Percentiles rank a stretch among this genome's conserved stretches.
These are phyloP conservation scores for Pseudogymnoascus sp. DNA, from an alignment of 2,329 filamentous ascomycete genomes.

Conservation along the genomic window DNA sequence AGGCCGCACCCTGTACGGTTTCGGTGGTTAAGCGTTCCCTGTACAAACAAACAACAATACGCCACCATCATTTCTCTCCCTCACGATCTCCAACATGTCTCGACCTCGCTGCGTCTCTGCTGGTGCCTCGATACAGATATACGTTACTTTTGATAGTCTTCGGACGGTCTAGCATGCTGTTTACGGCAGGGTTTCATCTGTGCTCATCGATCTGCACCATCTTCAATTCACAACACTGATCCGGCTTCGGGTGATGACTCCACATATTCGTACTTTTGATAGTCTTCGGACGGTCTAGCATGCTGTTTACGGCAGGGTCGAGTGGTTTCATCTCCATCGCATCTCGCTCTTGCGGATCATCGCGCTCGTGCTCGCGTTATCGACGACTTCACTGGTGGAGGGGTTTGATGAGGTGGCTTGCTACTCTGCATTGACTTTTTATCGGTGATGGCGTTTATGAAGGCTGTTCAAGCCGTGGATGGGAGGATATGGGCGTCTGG, in stretches of 20 bases:
- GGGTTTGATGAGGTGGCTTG: not conserved
- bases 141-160: conserved; percentile 29
- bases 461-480: conserved; percentile 7
- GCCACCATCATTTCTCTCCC: conserved; percentile 16
- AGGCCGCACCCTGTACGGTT: conserved; percentile 61
- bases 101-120: not conserved
- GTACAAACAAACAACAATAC: conserved; percentile 3
- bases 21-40: conserved; percentile 48
- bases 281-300: conserved; percentile 31
- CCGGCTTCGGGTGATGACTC: conserved; percentile 18
- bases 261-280: conserved; percentile 27
- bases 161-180: conserved; percentile 31
- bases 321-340: conserved; percentile 16
- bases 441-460: conserved; percentile 4
- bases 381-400: conserved; percentile 1
- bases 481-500: conserved; percentile 8
- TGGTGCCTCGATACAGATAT: not conserved
- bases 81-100: conserved; percentile 10
- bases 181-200: conserved; percentile 27
- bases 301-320: conserved; percentile 31
- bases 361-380: conserved; percentile 4
- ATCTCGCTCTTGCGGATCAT: conserved; percentile 21
- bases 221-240: conserved; percentile 14
- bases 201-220: conserved; percentile 14
- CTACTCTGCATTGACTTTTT: conserved; percentile 1